Percentiles rank a stretch among this genome's conserved stretches.
phyloP scores from a whole-genome alignment of 768 basidiomycete species.

The Strobilomyces dryophilus region DNA sequence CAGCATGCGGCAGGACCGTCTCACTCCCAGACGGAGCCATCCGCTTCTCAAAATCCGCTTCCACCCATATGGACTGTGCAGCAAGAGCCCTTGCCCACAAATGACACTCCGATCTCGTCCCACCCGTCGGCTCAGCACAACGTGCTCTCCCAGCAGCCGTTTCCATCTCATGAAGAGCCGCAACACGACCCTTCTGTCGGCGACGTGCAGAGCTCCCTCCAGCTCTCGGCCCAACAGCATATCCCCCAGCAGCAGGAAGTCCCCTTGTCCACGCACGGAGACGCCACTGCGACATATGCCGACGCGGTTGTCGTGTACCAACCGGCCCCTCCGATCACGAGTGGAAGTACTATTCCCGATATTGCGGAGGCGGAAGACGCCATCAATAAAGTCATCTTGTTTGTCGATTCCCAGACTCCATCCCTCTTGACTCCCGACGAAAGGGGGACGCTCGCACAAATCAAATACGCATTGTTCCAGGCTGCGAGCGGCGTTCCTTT shows the following conservation, averaged over 20 bases:
- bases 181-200: constrained; percentile 24
- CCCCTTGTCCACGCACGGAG: constrained; percentile 25
- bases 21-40: constrained; percentile 23
- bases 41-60: constrained; percentile 28
- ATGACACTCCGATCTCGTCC: constrained; percentile 30
- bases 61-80: constrained; percentile 33
- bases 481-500: constrained; percentile 35
- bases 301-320: constrained; percentile 33
- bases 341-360: constrained; percentile 34
- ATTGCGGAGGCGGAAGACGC: constrained; percentile 51
- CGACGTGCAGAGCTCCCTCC: constrained; percentile 26
- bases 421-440: constrained; percentile 32
- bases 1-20: constrained; percentile 28
- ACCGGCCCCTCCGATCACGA: constrained; percentile 28
- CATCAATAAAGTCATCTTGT: constrained; percentile 50
- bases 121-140: constrained; percentile 27
- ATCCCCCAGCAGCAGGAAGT: constrained; percentile 29
- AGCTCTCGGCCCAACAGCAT: constrained; percentile 29
- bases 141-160: constrained; percentile 29
- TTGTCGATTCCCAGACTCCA: constrained; percentile 41
- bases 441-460: constrained; percentile 38
- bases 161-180: constrained; percentile 24
- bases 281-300: constrained; percentile 22
- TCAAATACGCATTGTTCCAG: constrained; percentile 55
- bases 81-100: constrained; percentile 26